Evolutionary conservation across 2,329 filamentous ascomycete species (phyloP), one percentile per base, ranked within the genome.

Genomic region (Diaporthe longicolla): DNA sequence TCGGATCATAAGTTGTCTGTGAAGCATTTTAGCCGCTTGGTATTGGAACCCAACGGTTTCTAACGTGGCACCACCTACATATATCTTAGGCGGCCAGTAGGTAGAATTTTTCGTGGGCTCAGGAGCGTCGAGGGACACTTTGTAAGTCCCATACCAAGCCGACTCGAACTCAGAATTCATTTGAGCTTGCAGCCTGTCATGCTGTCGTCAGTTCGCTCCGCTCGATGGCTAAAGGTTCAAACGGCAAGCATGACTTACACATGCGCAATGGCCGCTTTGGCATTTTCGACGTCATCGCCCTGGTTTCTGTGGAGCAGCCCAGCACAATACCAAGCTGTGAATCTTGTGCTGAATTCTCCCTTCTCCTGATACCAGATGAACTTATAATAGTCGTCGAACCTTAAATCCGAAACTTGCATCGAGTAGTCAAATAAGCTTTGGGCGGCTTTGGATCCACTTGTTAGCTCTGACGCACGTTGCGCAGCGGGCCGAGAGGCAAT

Each of bases 311-410:
- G 77, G 37, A 84, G 71, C 21, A 85, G 74, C 1, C 84, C 84
- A 0, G 82, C 78, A 4, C 82, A 77, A 63, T 85, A 85, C 84
- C 84, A 85, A 0, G 83, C 82, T 1, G 84, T 86, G 65, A 86
- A 86, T 13, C 85, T 80, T 45, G 82, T 78, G 4, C 81, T 84
- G 82, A 84, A 86, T 26, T 82, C 82, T 0, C 85, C 85, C 4
- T 83, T 84, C 61, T 85, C 82, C 15, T 80, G 79, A 68, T 85
- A 86, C 75, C 78, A 82, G 32, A 87, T 82, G 59, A 82, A 83
- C 29, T 84, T 83, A 76, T 86, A 87, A 2, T 80, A 82, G 10
- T 80, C 77, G 74, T 86, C 85, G 70, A 81, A 86, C 55, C 84
- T 78, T 2, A 79, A 78, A 70, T 86, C 84, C 29, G 80, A 78